A percentile compares a stretch with the other conserved stretches of the same genome.
Conservation (phyloP, 202 grass and related monocot genomes). For the Schoenoplectus triqueter region DNA sequence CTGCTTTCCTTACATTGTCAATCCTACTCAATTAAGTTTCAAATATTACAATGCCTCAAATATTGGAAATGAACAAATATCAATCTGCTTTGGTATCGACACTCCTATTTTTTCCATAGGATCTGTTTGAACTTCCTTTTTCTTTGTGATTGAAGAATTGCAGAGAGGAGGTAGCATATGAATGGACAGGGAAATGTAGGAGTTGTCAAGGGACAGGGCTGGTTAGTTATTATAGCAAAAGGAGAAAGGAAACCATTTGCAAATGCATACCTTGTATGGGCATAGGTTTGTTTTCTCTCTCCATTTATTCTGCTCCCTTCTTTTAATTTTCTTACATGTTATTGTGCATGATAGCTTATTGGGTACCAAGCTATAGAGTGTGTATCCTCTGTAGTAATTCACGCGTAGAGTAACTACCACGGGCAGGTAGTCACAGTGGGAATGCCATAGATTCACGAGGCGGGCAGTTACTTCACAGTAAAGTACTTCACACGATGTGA, state of each 20-base stretch:
- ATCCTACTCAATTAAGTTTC: constrained; percentile 16
- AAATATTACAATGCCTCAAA: neutral
- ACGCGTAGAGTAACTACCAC: too few relatives aligned
- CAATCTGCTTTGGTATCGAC: neutral
- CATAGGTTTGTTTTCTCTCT: constrained; percentile 59
- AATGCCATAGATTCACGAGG: too few relatives aligned
- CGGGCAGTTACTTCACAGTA: too few relatives aligned
- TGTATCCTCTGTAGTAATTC: too few relatives aligned
- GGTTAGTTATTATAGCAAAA: constrained; percentile 90
- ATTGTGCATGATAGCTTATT: constrained; percentile 11
- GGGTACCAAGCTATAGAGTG: neutral
- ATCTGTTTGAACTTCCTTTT: constrained; percentile 26
- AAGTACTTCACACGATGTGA: too few relatives aligned
- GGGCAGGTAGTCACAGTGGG: too few relatives aligned
- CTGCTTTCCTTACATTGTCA: neutral
- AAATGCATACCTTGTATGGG: constrained; percentile 88
- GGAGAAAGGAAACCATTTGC: constrained; percentile 91
- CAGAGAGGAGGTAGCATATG: constrained; percentile 69
- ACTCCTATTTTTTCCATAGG: neutral
- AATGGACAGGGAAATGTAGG: constrained; percentile 96
- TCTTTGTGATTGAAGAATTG: constrained; percentile 62
- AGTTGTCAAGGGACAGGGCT: constrained; percentile 94
- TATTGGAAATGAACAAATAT: neutral
- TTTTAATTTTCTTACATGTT: neutral
- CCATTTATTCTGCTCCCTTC: neutral